Evolutionary conservation across 2,329 filamentous ascomycete species (phyloP).

Genomic region (Venturia aucupariae): DNA sequence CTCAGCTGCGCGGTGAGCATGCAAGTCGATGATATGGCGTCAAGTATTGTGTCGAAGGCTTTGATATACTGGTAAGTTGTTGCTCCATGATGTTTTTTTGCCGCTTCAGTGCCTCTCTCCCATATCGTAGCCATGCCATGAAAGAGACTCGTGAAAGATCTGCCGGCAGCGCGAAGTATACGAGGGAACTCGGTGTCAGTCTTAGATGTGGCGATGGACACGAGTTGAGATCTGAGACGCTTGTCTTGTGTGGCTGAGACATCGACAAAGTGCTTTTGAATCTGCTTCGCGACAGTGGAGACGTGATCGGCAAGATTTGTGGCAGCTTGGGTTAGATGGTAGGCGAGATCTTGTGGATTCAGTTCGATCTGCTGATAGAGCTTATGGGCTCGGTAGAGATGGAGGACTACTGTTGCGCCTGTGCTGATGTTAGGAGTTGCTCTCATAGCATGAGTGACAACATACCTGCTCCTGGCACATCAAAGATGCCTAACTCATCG

Average conservation of each 20-base stretch:
- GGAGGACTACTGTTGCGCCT: conserved; percentile 14
- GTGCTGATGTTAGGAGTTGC: neutral
- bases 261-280: conserved; percentile 9
- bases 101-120: conserved; percentile 4
- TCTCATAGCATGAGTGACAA: neutral
- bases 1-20: neutral
- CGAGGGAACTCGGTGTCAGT: neutral
- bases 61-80: conserved; percentile 21
- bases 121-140: conserved; percentile 9
- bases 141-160: conserved; percentile 13
- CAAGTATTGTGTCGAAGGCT: conserved; percentile 3
- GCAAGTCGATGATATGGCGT: neutral
- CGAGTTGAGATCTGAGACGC: conserved; percentile 18
- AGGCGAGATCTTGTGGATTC: conserved; percentile 19
- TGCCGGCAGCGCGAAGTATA: conserved; percentile 7
- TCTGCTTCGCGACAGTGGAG: conserved; percentile 12
- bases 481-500: neutral
- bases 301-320: conserved; percentile 18
- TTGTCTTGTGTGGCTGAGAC: conserved; percentile 17
- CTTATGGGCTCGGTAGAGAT: conserved; percentile 22
- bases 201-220: neutral
- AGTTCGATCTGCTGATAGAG: conserved; percentile 18
- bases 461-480: neutral
- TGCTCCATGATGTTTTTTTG: conserved; percentile 17
- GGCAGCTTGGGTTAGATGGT: conserved; percentile 21